Percentiles rank a stretch among this genome's conserved stretches.
phyloP scores from a whole-genome alignment of 805 yeast species.

The Komagataella kurtzmanii region DNA sequence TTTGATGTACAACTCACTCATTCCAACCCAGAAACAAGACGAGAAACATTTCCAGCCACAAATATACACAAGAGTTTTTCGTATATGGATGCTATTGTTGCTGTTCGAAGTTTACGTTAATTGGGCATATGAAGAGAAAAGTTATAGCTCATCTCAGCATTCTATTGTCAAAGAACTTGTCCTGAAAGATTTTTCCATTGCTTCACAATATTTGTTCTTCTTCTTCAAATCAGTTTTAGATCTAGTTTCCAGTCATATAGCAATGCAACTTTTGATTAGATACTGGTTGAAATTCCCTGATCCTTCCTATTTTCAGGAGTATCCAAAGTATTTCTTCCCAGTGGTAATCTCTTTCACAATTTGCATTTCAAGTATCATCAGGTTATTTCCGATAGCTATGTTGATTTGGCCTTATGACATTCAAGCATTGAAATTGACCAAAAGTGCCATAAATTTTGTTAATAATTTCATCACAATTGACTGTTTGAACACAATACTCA shows the following conservation, averaged over 20 bases:
- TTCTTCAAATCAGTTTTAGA: constrained; percentile 33
- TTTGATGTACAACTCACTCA: constrained; percentile 60
- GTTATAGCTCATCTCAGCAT: constrained; percentile 5
- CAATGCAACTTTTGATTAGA: constrained; percentile 21
- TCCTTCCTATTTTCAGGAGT: constrained; percentile 7
- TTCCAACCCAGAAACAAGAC: constrained; percentile 7
- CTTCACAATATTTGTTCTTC: constrained; percentile 43
- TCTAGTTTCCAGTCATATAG: constrained; percentile 7
- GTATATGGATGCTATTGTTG: constrained; percentile 48
- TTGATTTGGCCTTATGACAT: constrained; percentile 94
- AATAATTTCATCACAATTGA: constrained; percentile 17
- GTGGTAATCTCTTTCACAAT: constrained; percentile 53
- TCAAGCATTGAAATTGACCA: constrained; percentile 30
- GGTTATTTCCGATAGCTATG: constrained; percentile 83
- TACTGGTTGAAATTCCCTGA: constrained; percentile 18
- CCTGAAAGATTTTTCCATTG: constrained; percentile 21
- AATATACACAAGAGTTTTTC: constrained; percentile 4
- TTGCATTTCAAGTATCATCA: constrained; percentile 64
- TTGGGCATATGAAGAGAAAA: constrained; percentile 85
- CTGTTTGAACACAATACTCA: constrained; percentile 17
- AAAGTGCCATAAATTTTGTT: constrained; percentile 17
- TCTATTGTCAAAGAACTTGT: constrained; percentile 13
- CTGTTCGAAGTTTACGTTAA: constrained; percentile 81
- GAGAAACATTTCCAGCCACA: background rate
- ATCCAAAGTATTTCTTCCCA: constrained; percentile 15